phyloP scores from a whole-genome alignment of 2,329 filamentous ascomycete species.

The Aspergillus aculeatus region DNA sequence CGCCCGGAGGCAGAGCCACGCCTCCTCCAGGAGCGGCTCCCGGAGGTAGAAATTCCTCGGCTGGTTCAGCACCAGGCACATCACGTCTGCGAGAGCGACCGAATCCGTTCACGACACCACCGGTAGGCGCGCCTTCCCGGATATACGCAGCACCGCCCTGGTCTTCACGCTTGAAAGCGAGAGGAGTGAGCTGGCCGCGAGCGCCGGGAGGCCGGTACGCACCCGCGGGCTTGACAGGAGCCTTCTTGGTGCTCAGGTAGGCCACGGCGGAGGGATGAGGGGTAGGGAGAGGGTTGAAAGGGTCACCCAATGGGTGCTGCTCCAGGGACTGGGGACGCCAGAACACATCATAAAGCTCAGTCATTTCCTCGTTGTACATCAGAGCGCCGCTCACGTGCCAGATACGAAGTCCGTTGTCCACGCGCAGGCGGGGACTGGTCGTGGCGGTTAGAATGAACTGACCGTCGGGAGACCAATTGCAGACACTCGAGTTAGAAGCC shows the following conservation, averaged over 20 bases:
- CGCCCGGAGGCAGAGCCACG: conserved; percentile 64
- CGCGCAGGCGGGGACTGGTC: conserved; percentile 87
- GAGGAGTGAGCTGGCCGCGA: conserved; percentile 79
- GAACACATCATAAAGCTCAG: conserved; percentile 84
- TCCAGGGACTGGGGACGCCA: conserved; percentile 76
- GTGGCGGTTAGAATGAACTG: conserved; percentile 97
- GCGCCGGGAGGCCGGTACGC: conserved; percentile 95
- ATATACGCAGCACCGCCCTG: conserved; percentile 89
- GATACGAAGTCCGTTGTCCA: conserved; percentile 93
- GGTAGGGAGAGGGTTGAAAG: conserved; percentile 69
- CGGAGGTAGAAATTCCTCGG: conserved; percentile 63
- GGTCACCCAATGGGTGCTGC: conserved; percentile 64
- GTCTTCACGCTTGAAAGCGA: conserved; percentile 96
- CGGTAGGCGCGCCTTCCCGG: conserved; percentile 70
- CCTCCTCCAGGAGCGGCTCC: conserved; percentile 67
- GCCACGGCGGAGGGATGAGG: conserved; percentile 80
- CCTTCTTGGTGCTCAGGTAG: conserved; percentile 84
- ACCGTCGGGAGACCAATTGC: conserved; percentile 95
- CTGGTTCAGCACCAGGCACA: conserved; percentile 82
- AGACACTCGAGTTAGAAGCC: conserved; percentile 91
- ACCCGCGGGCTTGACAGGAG: conserved; percentile 93
- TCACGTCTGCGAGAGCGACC: conserved; percentile 69
- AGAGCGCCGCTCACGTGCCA: conserved; percentile 87
- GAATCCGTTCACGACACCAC: conserved; percentile 70
- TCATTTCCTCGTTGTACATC: conserved; percentile 95